Conservation (phyloP, 495 filamentous ascomycete genomes). For the Penicillium egyptiacum region DNA sequence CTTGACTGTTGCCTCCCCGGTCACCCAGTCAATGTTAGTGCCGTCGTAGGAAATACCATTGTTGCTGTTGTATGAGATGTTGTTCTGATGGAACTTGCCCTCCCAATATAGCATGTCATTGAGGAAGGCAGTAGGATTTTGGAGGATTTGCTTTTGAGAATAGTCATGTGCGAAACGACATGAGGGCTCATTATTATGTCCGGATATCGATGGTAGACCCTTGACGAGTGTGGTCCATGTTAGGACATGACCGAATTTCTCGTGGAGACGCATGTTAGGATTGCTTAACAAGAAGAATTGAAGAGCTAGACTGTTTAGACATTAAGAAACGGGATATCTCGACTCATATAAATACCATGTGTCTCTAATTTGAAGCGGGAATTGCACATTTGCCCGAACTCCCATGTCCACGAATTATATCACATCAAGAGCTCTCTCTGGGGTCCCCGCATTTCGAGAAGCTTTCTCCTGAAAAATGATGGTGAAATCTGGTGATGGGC, state of each 20-base stretch:
- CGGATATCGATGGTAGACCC: slow-evolving; percentile 5
- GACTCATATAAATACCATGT: neutral
- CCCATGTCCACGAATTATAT: neutral
- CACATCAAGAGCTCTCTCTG: neutral
- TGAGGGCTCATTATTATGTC: slow-evolving; percentile 13
- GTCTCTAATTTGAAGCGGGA: neutral
- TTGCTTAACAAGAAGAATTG: too few species aligned
- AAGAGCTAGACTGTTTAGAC: neutral
- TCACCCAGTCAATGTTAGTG: slow-evolving; percentile 33
- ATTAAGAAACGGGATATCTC: neutral
- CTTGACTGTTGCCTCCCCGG: slow-evolving; percentile 30
- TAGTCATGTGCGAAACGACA: slow-evolving; percentile 33
- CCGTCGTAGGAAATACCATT: slow-evolving; percentile 42
- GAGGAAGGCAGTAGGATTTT: slow-evolving; percentile 25
- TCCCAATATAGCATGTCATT: slow-evolving; percentile 38
- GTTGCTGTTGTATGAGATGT: slow-evolving; percentile 32
- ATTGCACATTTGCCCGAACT: neutral
- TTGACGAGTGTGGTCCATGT: slow-evolving; percentile 1
- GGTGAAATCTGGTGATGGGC: too few species aligned
- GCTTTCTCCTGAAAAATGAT: neutral
- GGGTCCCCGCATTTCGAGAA: neutral
- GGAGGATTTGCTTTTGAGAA: slow-evolving; percentile 26
- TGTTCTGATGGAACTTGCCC: slow-evolving; percentile 36
- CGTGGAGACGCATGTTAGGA: slow-evolving; percentile 7
- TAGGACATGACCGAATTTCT: neutral